phyloP scores from a whole-genome alignment of 768 basidiomycete genomes.

The Panaeolus cyanescens region DNA sequence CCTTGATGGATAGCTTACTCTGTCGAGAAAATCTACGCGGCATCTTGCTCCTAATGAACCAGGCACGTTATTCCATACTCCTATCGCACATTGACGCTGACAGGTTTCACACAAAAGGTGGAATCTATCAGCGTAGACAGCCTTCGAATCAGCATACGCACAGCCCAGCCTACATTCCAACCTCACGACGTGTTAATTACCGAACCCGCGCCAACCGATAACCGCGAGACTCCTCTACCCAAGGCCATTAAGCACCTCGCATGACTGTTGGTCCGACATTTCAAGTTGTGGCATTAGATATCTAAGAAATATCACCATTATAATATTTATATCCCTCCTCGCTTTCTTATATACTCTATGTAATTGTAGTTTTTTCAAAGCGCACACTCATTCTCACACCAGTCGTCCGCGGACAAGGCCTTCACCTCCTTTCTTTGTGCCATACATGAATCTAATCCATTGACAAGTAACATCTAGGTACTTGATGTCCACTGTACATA shows the following conservation, averaged over 20 bases:
- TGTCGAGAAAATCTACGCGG: conserved; percentile 13
- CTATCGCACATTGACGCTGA: background rate
- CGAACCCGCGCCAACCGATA: background rate
- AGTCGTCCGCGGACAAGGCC: too few relatives aligned
- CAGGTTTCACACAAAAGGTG: background rate
- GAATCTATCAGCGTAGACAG: background rate
- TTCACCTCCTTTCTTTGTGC: background rate
- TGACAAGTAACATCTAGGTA: background rate
- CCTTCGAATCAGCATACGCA: background rate
- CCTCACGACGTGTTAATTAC: background rate
- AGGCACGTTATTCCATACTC: background rate
- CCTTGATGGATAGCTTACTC: conserved; percentile 40
- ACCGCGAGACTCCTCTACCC: background rate
- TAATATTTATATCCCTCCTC: background rate
- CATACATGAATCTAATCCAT: background rate
- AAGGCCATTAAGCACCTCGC: background rate
- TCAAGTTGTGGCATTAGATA: background rate
- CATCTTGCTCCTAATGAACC: background rate
- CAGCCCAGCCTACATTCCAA: background rate
- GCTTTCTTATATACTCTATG: background rate
- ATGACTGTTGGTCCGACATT: background rate
- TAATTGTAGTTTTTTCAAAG: too few relatives aligned
- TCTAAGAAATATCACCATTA: background rate
- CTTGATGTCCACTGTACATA: background rate
- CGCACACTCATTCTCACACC: too few relatives aligned